phyloP scores from a whole-genome alignment of 192 early-diverging fungal species.

The Podila epicladia region DNA sequence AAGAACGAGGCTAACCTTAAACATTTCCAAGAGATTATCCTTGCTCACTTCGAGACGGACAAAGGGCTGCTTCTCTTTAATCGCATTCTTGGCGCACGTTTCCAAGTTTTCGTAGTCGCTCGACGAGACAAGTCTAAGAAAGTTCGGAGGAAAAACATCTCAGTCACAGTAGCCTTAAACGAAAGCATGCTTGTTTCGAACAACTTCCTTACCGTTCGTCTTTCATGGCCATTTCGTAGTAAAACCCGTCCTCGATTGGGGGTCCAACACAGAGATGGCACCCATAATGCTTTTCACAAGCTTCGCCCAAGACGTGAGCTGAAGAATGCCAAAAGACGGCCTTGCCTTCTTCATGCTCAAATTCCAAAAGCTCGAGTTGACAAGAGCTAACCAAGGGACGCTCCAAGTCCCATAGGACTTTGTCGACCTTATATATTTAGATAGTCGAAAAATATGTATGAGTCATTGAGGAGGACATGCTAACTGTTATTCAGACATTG shows the following conservation, averaged over 20 bases:
- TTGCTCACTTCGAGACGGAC: slow-evolving; percentile 89
- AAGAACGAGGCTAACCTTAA: slow-evolving; percentile 62
- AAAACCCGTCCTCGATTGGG: slow-evolving; percentile 90
- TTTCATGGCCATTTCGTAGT: slow-evolving; percentile 89
- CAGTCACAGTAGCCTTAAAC: not conserved
- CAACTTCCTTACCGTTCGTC: slow-evolving; percentile 58
- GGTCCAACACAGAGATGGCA: slow-evolving; percentile 97
- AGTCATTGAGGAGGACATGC: not conserved
- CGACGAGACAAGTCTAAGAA: slow-evolving; percentile 72
- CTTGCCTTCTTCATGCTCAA: slow-evolving; percentile 91
- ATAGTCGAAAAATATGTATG: slow-evolving; percentile 8
- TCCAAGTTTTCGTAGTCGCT: slow-evolving; percentile 89
- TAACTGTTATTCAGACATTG: not conserved
- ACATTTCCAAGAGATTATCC: slow-evolving; percentile 94
- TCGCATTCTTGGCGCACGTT: slow-evolving; percentile 80
- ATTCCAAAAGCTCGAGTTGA: slow-evolving; percentile 90
- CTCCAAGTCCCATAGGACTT: slow-evolving; percentile 85
- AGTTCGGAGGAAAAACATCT: not conserved
- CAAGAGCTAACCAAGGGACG: slow-evolving; percentile 86
- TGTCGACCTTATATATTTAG: slow-evolving; percentile 63
- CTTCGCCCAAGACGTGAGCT: slow-evolving; percentile 96
- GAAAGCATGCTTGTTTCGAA: not conserved
- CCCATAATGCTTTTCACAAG: slow-evolving; percentile 96
- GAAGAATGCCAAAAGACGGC: slow-evolving; percentile 99
- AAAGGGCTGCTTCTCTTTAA: slow-evolving; percentile 97